These are phyloP conservation scores for Monoraphidium neglectum DNA, from an alignment of 139 green algal genomes.

Conservation along the genomic window DNA sequence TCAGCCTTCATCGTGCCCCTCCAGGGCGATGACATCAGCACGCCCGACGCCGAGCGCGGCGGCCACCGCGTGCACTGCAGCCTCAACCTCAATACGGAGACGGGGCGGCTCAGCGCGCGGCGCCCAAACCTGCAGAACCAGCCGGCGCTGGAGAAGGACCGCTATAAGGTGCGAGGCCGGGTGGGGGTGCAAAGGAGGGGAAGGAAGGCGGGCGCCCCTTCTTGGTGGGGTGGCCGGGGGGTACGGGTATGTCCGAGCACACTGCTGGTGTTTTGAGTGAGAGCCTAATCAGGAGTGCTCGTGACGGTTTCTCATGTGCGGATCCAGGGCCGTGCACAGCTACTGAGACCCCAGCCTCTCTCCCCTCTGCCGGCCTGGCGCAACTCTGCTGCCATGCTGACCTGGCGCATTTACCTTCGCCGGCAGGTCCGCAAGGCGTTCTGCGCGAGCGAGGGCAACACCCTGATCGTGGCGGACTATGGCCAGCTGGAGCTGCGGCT, in stretches of 20 bases:
- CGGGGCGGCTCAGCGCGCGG: conserved; percentile 87
- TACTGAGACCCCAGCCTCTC: too few species aligned
- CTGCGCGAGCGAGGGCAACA: conserved; percentile 71
- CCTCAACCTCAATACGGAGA: conserved; percentile 99
- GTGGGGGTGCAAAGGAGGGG: too few species aligned
- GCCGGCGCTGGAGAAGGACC: conserved; percentile 97
- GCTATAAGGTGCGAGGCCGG: conserved; percentile 75
- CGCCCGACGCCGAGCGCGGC: conserved; percentile 18
- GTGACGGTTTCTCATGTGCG: too few species aligned
- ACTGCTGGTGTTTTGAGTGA: too few species aligned
- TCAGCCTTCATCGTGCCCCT: conserved; percentile 95
- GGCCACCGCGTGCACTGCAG: conserved; percentile 87
- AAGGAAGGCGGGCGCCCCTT: too few species aligned
- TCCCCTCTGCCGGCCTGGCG: too few species aligned
- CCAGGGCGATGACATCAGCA: conserved; percentile 75
- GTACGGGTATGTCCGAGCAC: too few species aligned
- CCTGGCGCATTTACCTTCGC: too few species aligned
- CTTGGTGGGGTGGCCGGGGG: too few species aligned
- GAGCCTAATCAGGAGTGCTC: too few species aligned
- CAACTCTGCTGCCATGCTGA: too few species aligned
- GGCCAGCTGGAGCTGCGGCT: conserved; percentile 98
- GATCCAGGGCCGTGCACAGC: too few species aligned
- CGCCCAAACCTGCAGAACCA: conserved; percentile 99
- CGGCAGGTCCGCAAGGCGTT: conserved; percentile 91
- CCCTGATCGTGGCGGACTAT: conserved; percentile 97